These are phyloP conservation scores for Penicillium diatomitis DNA, from an alignment of 495 filamentous ascomycete genomes.

Conservation along the genomic window DNA sequence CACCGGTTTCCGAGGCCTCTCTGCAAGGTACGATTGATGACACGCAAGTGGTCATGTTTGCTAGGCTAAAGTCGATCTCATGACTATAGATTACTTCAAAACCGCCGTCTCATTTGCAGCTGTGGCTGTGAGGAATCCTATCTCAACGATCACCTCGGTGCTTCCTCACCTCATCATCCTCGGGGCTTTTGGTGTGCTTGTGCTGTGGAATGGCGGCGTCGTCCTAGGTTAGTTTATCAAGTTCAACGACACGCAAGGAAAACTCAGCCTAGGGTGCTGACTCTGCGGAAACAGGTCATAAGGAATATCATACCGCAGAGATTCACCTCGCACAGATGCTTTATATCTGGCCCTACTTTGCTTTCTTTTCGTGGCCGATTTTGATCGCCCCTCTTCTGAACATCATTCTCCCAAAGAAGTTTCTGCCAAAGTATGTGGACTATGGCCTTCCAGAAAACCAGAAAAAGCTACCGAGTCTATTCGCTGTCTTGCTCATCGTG, in stretches of 20 bases:
- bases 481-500: constrained; percentile 29
- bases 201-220: constrained; percentile 81
- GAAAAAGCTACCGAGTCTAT: constrained; percentile 26
- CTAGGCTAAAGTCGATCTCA: too few species aligned
- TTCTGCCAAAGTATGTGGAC: constrained; percentile 30
- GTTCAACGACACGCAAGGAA: not conserved
- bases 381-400: constrained; percentile 46
- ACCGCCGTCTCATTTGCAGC: constrained; percentile 51
- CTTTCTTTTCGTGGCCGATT: constrained; percentile 82
- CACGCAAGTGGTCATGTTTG: too few species aligned
- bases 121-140: constrained; percentile 42
- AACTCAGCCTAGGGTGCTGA: not conserved
- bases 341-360: constrained; percentile 83
- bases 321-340: constrained; percentile 88
- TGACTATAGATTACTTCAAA: constrained; percentile 46
- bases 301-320: constrained; percentile 83
- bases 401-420: constrained; percentile 23
- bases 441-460: constrained; percentile 29
- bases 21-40: constrained; percentile 43
- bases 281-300: constrained; percentile 53
- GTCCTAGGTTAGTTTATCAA: constrained; percentile 58
- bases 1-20: constrained; percentile 42
- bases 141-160: constrained; percentile 39
- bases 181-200: constrained; percentile 59
- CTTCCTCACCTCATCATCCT: constrained; percentile 64